phyloP scores from a whole-genome alignment of 768 basidiomycete genomes.

The Mycena capillaripes region DNA sequence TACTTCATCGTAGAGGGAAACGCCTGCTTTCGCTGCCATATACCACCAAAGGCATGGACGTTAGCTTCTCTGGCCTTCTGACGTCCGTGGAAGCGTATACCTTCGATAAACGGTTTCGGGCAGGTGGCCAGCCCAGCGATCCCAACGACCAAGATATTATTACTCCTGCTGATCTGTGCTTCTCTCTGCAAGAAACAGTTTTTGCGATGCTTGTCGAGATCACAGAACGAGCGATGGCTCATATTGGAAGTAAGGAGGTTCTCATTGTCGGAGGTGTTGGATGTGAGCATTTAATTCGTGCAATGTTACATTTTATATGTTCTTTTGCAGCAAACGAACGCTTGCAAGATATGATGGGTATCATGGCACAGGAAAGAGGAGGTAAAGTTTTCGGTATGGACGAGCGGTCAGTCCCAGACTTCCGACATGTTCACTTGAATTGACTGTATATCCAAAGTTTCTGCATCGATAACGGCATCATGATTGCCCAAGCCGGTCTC shows the following conservation, averaged over 20 bases:
- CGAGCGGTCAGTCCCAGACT: constrained; percentile 74
- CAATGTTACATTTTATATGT: constrained; percentile 2
- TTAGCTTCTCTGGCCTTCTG: constrained; percentile 95
- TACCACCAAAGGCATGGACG: constrained; percentile 98
- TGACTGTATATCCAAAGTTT: constrained; percentile 68
- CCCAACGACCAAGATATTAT: constrained; percentile 76
- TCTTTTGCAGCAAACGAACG: constrained; percentile 82
- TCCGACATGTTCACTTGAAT: background rate
- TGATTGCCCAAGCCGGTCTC: constrained; percentile 99
- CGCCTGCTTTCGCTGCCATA: constrained; percentile 90
- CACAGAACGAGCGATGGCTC: constrained; percentile 99
- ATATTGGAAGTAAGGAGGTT: constrained; percentile 96
- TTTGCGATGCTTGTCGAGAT: constrained; percentile 99
- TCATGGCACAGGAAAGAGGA: constrained; percentile 93
- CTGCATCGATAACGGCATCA: constrained; percentile 99
- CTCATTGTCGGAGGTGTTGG: constrained; percentile 99
- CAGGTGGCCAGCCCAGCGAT: constrained; percentile 54
- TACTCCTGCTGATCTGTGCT: constrained; percentile 96
- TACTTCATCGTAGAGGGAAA: constrained; percentile 72
- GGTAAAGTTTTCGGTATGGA: constrained; percentile 96
- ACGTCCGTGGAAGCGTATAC: constrained; percentile 92
- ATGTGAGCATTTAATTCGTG: constrained; percentile 69
- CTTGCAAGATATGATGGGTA: constrained; percentile 98
- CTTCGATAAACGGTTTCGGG: constrained; percentile 84
- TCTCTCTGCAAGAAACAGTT: constrained; percentile 96